Conservation (phyloP, 2,329 filamentous ascomycete species). For the Proliferodiscus dingleyae region DNA sequence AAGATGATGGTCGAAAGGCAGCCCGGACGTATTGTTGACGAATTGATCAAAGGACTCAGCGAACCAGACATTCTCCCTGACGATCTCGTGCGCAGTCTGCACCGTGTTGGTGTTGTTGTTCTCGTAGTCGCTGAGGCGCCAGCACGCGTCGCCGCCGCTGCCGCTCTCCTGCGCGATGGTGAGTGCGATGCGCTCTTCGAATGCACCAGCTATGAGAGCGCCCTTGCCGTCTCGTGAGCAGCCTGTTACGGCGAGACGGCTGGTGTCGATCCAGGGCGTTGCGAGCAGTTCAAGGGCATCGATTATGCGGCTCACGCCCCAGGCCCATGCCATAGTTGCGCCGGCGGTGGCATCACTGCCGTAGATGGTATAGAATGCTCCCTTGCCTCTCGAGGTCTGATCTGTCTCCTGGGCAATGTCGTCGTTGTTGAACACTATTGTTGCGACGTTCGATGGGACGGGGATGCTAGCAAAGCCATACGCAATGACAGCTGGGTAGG, state of each 20-base stretch:
- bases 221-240: slow-evolving; percentile 62
- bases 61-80: slow-evolving; percentile 60
- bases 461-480: slow-evolving; percentile 51
- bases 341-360: slow-evolving; percentile 36
- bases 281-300: slow-evolving; percentile 50
- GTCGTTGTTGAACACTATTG: slow-evolving; percentile 53
- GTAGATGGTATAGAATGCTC: slow-evolving; percentile 5
- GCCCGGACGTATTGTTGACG: slow-evolving; percentile 36
- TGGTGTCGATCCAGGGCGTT: slow-evolving; percentile 42
- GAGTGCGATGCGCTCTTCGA: slow-evolving; percentile 53
- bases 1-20: slow-evolving; percentile 53
- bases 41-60: slow-evolving; percentile 41
- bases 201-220: slow-evolving; percentile 52
- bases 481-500: slow-evolving; percentile 50
- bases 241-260: slow-evolving; percentile 51
- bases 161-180: slow-evolving; percentile 59
- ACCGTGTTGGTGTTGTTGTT: slow-evolving; percentile 50
- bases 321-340: slow-evolving; percentile 57
- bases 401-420: slow-evolving; percentile 46
- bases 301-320: slow-evolving; percentile 55
- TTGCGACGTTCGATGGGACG: slow-evolving; percentile 35
- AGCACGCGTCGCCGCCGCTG: slow-evolving; percentile 55
- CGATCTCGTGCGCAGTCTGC: slow-evolving; percentile 54
- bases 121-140: slow-evolving; percentile 49
- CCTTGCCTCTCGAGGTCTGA: neutral